A percentile compares a stretch with the other conserved stretches of the same genome.
Evolutionary conservation across 306 rosid genomes (phyloP).

Genomic region (Prunus mongolica): DNA sequence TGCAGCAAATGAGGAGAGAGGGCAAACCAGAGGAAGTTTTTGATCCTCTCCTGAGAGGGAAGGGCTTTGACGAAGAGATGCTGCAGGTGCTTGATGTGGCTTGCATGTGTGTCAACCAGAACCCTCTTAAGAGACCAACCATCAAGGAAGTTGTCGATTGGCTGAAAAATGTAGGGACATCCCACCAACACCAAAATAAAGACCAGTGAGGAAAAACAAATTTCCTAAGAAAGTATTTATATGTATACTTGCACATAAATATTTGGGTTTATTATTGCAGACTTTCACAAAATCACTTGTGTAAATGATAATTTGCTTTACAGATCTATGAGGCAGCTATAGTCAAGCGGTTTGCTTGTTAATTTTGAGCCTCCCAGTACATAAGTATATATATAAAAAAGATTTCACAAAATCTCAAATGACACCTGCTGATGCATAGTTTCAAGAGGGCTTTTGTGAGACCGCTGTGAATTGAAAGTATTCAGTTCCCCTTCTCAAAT

Average conservation of each 20-base stretch:
- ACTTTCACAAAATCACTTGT: conserved; percentile 39
- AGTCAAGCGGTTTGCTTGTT: conserved; percentile 5
- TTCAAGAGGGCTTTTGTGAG: too few relatives aligned
- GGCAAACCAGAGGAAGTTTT: conserved; percentile 73
- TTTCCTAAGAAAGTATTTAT: conserved; percentile 31
- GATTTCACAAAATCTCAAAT: too few relatives aligned
- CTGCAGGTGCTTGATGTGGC: conserved; percentile 80
- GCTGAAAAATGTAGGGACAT: conserved; percentile 62
- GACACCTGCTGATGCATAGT: too few relatives aligned
- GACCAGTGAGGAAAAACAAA: conserved; percentile 21
- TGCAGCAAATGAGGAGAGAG: conserved; percentile 68
- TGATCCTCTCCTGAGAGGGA: conserved; percentile 65
- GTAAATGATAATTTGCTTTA: conserved; percentile 33
- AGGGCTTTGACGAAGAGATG: conserved; percentile 75
- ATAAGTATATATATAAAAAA: too few relatives aligned
- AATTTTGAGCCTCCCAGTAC: too few relatives aligned
- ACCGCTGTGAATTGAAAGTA: too few relatives aligned
- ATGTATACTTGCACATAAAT: conserved; percentile 54
- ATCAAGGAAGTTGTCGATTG: conserved; percentile 84
- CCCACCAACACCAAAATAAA: conserved; percentile 44
- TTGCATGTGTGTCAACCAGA: conserved; percentile 75
- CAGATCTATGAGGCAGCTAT: conserved; percentile 24
- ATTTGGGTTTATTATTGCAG: conserved; percentile 42
- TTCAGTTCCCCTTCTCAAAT: too few relatives aligned
- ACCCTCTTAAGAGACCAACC: conserved; percentile 81